Evolutionary conservation across 225 moss, liverwort and hornwort species (phyloP), one percentile per base, ranked within the genome.

Genomic region (Climacium dendroides): DNA sequence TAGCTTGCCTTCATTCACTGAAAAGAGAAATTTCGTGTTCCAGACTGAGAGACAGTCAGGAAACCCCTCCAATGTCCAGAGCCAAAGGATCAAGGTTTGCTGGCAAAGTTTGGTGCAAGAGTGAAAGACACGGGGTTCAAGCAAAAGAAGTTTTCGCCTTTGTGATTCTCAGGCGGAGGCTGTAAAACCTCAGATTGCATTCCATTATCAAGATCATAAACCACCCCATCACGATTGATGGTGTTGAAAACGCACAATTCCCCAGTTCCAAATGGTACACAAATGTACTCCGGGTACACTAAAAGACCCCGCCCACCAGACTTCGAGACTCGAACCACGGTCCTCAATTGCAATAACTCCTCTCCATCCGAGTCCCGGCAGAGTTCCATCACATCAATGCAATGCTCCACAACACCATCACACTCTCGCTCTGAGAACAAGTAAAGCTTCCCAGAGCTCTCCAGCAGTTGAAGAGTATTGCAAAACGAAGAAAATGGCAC

Each of bases 91-190:
- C 85, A 88, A 73, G 90, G 86, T 20, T 86, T 88, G 78, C 50
- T 74, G 45, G 41, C 7, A 19, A 30, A 78, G 73, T 88, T 78
- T 3, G 73, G 83, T 63, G 86, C 52, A 78, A 90, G 66, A 10
- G 90, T 58, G 28, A 90, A 90, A 3, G 83, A 59, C 79, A 83
- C 59, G 24, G 90, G 90, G 34, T 90, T 90, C 30, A 90, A 88
- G 88, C 73, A 59, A 50, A 85, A 90, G 83, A 90, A 90, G 24
- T 88, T 86, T 19, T 88, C 86, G 2, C 88, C 90, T 4, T 30
- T 48, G 5, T 63, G 83, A 88, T 41, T 53, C 65, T 23, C 83
- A 43, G 88, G 85, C 15, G 88, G 90, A 22, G 50, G 35, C 45
- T 78, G 25, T 25, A 90, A 45, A 26, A 23, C 59, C 13, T 24